Percentiles rank a stretch among this genome's conserved stretches.
Conservation (phyloP, 2,329 filamentous ascomycete genomes). For the Dothideomycetes sp. region DNA sequence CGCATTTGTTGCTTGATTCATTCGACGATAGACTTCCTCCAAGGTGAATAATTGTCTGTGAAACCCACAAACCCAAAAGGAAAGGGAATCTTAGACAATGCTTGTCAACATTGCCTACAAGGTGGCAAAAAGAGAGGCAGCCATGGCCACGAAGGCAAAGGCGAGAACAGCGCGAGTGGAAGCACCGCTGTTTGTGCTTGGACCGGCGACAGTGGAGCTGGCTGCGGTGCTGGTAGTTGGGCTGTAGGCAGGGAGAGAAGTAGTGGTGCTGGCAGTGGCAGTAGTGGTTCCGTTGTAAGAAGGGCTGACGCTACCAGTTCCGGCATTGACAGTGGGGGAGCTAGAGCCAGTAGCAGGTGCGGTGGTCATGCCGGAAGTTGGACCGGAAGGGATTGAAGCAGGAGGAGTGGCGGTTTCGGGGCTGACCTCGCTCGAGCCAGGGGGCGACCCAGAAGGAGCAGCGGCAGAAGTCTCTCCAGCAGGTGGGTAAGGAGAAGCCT, state of each 20-base stretch:
- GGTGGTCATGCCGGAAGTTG: background rate
- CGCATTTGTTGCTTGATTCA: background rate
- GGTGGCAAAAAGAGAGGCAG: slow-evolving; percentile 5
- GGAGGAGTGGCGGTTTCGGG: background rate
- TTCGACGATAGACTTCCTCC: too few species aligned
- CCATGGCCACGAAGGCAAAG: background rate
- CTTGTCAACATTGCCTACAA: too few species aligned
- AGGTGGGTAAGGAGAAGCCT: background rate
- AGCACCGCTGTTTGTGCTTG: background rate
- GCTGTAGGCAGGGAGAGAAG: slow-evolving; percentile 2
- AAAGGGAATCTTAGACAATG: too few species aligned
- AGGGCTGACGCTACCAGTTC: background rate
- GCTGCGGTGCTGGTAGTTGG: too few species aligned
- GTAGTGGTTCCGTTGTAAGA: background rate
- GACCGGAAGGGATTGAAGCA: slow-evolving; percentile 1
- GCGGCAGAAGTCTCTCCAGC: background rate
- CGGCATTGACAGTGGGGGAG: slow-evolving; percentile 1
- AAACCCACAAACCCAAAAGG: too few species aligned
- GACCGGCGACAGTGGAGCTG: background rate
- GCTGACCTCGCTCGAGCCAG: background rate
- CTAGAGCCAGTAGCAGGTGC: slow-evolving; percentile 7
- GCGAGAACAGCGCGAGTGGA: background rate
- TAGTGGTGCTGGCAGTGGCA: background rate
- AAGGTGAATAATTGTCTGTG: too few species aligned
- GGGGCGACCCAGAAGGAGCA: too few species aligned